Evolutionary conservation across 768 basidiomycete species (phyloP).

Genomic region (Ramaria sp.): DNA sequence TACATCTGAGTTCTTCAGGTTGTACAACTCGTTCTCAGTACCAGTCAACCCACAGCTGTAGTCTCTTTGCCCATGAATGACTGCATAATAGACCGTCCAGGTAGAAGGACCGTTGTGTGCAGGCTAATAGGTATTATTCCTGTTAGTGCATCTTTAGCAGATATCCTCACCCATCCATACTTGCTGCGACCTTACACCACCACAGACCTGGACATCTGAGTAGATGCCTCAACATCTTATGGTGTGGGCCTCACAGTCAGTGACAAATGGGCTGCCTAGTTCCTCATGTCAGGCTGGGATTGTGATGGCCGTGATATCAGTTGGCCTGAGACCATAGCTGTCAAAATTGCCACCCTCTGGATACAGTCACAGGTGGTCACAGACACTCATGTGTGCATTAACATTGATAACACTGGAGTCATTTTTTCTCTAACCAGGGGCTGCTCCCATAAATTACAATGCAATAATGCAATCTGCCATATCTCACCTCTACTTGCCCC

Average conservation of each 20-base stretch:
- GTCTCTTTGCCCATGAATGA: too few relatives aligned
- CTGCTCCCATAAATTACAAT: background rate
- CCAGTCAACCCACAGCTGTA: too few relatives aligned
- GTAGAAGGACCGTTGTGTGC: too few relatives aligned
- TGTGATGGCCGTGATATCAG: background rate
- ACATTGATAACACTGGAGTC: background rate
- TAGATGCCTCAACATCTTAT: background rate
- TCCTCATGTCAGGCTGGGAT: background rate
- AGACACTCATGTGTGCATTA: background rate
- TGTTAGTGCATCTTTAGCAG: too few relatives aligned
- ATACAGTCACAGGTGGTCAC: background rate
- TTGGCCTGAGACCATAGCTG: background rate
- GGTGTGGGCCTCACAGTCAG: background rate
- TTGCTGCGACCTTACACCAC: too few relatives aligned
- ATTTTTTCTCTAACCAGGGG: background rate
- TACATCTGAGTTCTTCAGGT: too few relatives aligned
- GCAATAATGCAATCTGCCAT: background rate
- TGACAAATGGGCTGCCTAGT: background rate
- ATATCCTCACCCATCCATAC: too few relatives aligned
- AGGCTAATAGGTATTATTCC: too few relatives aligned
- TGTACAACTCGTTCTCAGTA: too few relatives aligned
- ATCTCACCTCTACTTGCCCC: background rate
- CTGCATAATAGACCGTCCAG: too few relatives aligned
- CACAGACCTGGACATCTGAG: too few relatives aligned
- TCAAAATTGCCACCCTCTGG: background rate